Base-by-base conservation (phyloP, 1,139 yeast species). In the Pichia sp. region DNA sequence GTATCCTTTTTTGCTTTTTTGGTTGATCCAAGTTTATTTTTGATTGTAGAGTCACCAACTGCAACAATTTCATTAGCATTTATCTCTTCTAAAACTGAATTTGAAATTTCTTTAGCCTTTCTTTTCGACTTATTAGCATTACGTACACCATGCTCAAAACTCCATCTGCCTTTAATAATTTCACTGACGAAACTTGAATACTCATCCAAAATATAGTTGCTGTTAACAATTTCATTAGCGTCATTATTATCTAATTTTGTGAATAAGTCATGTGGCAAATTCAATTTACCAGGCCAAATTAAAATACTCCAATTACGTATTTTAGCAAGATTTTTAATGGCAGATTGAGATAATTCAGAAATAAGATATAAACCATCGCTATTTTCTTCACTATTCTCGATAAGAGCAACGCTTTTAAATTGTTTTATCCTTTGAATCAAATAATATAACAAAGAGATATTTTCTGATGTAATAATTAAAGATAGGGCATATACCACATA, bases 361-460 rank as follows among this genome's bases (percentile, higher is more conserved):
- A 86, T 67, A 40, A 80, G 60, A 59, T 87, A 87, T 34, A 87
- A 65, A 7, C 50, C 43, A 6, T 37, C 29, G 7, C 52, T 36
- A 30, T 45, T 16, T 64, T 69, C 45, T 67, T 52, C 12, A 69
- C 64, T 27, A 70, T 59, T 2, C 4, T 32, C 40, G 4, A 37
- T 41, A 8, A 27, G 9, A 12, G 25, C 9, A 9, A 32, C 38
- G n/a, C 44, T 44, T 38, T 80, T 70, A 55, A 82, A 85, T 59
- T 87, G 95, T 59, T 87, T 89, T 28, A 87, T 74, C 41, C 95
- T 71, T 51, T 87, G 85, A 0, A 94, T 80, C 43, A 87, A 67
- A 60, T 89, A 87, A 59, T 80, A 87, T 6, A 89, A 60, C 49
- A 87, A 64, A 2, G 94, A 82, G 28, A 85, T 69, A 55, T 87